Evolutionary conservation across 2,329 filamentous ascomycete species (phyloP).

Genomic region (Clonostachys solani): DNA sequence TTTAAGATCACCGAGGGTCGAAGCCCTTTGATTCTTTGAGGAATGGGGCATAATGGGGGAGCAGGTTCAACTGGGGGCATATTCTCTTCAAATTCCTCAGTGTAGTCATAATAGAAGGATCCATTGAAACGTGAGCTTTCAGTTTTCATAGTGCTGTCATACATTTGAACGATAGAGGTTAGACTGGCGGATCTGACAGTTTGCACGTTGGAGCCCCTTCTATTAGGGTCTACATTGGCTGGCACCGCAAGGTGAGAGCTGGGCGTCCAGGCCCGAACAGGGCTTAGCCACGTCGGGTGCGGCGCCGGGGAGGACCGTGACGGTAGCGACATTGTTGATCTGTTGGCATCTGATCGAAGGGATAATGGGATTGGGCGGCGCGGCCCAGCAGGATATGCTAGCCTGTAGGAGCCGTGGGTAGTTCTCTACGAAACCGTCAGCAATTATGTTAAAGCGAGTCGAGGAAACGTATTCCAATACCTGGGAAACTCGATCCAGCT

Average conservation of each 20-base stretch:
- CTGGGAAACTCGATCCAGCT: constrained; percentile 31
- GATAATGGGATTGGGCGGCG: constrained; percentile 31
- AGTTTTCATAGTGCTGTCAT: constrained; percentile 22
- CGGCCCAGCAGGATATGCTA: constrained; percentile 24
- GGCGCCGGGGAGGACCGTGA: constrained; percentile 17
- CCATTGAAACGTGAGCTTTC: constrained; percentile 14
- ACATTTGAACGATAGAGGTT: constrained; percentile 46
- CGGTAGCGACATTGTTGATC: constrained; percentile 33
- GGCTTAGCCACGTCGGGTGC: constrained; percentile 10
- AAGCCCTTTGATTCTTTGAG: constrained; percentile 8
- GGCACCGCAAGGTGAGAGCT: constrained; percentile 15
- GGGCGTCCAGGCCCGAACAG: constrained; percentile 26
- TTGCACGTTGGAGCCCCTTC: constrained; percentile 27
- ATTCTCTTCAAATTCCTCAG: constrained; percentile 40
- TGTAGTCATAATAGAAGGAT: constrained; percentile 49
- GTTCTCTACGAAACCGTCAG: constrained; percentile 44
- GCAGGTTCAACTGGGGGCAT: constrained; percentile 7
- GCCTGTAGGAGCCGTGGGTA: constrained; percentile 34
- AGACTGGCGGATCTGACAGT: constrained; percentile 40
- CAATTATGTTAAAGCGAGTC: constrained; percentile 5
- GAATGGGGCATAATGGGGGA: constrained; percentile 22
- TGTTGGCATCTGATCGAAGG: constrained; percentile 31
- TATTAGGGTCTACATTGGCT: constrained; percentile 17
- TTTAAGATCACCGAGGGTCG: no score
- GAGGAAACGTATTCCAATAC: no score